These are phyloP conservation scores for Dryas alaskensis DNA, from an alignment of 306 rosid genomes.

Conservation along the genomic window DNA sequence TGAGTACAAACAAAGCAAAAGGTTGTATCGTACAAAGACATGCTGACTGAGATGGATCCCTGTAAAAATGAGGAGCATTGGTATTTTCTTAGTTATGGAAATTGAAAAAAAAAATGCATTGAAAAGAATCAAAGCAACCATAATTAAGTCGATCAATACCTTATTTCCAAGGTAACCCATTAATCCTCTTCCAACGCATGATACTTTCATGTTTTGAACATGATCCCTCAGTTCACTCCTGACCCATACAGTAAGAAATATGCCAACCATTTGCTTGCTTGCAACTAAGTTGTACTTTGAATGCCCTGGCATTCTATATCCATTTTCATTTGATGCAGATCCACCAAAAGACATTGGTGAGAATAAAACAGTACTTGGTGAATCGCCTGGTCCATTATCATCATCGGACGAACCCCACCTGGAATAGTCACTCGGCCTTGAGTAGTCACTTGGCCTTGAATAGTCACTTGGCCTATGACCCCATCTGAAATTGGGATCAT, in stretches of 20 bases:
- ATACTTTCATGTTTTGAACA: conserved; percentile 86
- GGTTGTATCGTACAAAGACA: conserved; percentile 92
- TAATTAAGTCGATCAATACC: conserved; percentile 43
- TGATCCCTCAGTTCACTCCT: conserved; percentile 85
- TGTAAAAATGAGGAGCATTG: conserved; percentile 44
- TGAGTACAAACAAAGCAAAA: conserved; percentile 96
- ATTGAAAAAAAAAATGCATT: not conserved
- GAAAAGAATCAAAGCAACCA: conserved; percentile 4
- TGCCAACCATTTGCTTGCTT: conserved; percentile 99
- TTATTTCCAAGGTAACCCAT: conserved; percentile 99
- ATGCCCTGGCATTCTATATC: conserved; percentile 68
- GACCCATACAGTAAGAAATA: conserved; percentile 96
- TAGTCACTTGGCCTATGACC: conserved; percentile 40
- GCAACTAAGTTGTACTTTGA: conserved; percentile 95
- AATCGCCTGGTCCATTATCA: conserved; percentile 82
- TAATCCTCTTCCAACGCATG: conserved; percentile 96
- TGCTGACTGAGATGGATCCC: conserved; percentile 97
- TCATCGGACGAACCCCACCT: conserved; percentile 99
- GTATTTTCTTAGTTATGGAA: conserved; percentile 6
- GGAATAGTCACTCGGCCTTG: conserved; percentile 65
- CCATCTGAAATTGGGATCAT: conserved; percentile 71
- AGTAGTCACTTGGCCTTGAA: conserved; percentile 40
- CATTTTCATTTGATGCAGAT: conserved; percentile 72
- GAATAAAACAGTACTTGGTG: conserved; percentile 84
- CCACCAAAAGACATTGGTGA: conserved; percentile 84